phyloP scores from a whole-genome alignment of 139 green algal species.

The Axilococcus clingmanii region DNA sequence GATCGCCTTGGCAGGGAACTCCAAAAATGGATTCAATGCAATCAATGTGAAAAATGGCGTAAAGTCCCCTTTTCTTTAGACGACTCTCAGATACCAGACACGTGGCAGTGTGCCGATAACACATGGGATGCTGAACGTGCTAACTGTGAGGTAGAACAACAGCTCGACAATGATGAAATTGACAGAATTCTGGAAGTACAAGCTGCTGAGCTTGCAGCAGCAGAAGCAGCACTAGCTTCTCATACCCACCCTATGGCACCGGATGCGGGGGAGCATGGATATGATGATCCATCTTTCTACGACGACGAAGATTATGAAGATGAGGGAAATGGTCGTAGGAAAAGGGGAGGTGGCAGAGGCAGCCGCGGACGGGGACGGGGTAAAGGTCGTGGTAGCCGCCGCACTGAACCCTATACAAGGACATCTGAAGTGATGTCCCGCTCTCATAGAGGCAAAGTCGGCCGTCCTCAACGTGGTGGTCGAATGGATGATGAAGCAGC shows the following conservation, averaged over 20 bases:
- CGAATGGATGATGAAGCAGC: constrained; percentile 45
- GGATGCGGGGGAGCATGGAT: constrained; percentile 1
- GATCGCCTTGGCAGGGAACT: constrained; percentile 20
- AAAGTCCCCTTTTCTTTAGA: constrained; percentile 62
- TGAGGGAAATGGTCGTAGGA: constrained; percentile 6
- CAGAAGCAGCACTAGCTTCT: background rate
- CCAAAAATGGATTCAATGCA: constrained; percentile 86
- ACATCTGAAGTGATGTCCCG: background rate
- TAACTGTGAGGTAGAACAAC: constrained; percentile 53
- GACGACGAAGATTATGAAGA: constrained; percentile 35
- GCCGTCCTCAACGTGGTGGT: constrained; percentile 15
- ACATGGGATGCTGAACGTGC: constrained; percentile 46
- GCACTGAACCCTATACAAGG: background rate
- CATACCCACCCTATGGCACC: background rate
- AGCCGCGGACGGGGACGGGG: background rate
- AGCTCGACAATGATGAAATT: constrained; percentile 56
- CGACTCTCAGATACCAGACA: constrained; percentile 60
- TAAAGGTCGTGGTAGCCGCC: constrained; percentile 7
- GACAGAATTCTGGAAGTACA: constrained; percentile 42
- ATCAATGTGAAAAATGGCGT: constrained; percentile 67
- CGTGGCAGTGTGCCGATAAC: constrained; percentile 68
- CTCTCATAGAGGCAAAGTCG: constrained; percentile 1
- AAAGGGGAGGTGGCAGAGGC: constrained; percentile 12
- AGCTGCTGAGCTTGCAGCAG: background rate
- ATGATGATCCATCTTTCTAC: constrained; percentile 9